Percentiles rank a stretch among this genome's conserved stretches.
Evolutionary conservation across 108 stramenopile species (phyloP).

Genomic region (Nitzschia putrida): DNA sequence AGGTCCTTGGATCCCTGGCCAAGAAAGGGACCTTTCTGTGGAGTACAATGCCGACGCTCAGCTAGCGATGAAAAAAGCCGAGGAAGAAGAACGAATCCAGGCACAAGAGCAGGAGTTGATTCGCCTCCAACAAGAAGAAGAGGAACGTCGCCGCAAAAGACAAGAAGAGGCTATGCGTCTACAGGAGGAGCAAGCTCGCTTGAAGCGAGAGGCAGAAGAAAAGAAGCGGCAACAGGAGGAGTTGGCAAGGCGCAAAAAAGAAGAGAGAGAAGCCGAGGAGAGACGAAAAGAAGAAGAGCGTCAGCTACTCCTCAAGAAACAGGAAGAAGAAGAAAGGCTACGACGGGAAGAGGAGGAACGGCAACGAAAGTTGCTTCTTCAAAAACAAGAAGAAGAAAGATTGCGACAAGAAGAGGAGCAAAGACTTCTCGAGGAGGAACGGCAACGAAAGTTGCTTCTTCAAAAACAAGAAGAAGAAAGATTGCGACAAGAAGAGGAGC

Average conservation of each 20-base stretch:
- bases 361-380: not conserved
- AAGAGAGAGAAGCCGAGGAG: not conserved
- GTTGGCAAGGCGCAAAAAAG: not conserved
- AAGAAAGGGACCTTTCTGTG: slow-evolving; percentile 1
- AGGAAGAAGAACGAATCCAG: not conserved
- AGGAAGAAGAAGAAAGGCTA: slow-evolving; percentile 10
- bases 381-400: slow-evolving; percentile 7
- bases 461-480: slow-evolving; percentile 4
- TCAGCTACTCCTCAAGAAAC: not conserved
- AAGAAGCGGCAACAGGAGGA: not conserved
- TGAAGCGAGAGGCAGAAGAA: not conserved
- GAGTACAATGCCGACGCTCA: not conserved
- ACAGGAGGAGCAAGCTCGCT: not conserved
- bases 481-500: not conserved
- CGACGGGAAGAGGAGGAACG: not conserved
- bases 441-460: not conserved
- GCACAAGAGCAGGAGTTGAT: slow-evolving; percentile 15
- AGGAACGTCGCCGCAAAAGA: not conserved
- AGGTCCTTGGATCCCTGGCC: slow-evolving; percentile 82
- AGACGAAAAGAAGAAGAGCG: slow-evolving; percentile 9
- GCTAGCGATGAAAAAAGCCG: not conserved
- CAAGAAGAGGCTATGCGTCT: not conserved
- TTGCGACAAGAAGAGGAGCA: slow-evolving; percentile 10
- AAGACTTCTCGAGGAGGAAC: not conserved
- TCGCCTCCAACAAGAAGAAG: not conserved